These are phyloP conservation scores for Claviceps purpurea DNA, from an alignment of 2,329 filamentous ascomycete genomes.

Conservation along the genomic window DNA sequence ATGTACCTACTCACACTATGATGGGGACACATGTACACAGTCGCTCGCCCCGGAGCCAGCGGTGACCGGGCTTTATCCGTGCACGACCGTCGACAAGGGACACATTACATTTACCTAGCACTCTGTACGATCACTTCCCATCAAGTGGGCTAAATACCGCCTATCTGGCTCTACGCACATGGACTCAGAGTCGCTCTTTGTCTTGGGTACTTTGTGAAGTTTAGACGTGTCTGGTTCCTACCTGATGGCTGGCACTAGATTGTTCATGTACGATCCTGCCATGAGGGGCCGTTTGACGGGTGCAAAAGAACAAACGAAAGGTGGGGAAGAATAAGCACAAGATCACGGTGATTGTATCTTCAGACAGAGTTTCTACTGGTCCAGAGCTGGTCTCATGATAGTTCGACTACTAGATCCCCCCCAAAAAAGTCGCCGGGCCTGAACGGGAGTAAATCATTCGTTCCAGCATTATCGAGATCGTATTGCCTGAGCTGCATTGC, in stretches of 20 bases:
- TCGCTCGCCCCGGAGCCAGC: neutral
- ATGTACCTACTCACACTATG: neutral
- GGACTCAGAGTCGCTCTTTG: neutral
- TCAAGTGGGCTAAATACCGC: too few species aligned
- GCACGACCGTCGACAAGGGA: neutral
- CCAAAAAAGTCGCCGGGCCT: neutral
- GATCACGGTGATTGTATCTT: neutral
- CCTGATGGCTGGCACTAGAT: neutral
- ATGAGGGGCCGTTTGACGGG: too few species aligned
- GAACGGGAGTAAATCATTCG: neutral
- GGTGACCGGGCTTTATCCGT: slow-evolving; percentile 6
- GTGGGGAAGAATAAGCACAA: neutral
- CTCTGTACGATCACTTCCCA: neutral
- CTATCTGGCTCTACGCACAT: too few species aligned
- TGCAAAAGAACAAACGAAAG: too few species aligned
- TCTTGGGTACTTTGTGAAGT: too few species aligned
- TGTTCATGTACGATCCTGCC: neutral
- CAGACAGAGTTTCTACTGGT: neutral
- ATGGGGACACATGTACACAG: neutral
- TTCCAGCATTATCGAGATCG: slow-evolving; percentile 22
- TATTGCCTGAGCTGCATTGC: slow-evolving; percentile 24
- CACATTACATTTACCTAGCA: neutral
- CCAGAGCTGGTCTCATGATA: neutral
- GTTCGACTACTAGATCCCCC: neutral
- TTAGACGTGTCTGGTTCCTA: neutral